phyloP scores from a whole-genome alignment of 441 rosid species.

The Pelargonium australe region DNA sequence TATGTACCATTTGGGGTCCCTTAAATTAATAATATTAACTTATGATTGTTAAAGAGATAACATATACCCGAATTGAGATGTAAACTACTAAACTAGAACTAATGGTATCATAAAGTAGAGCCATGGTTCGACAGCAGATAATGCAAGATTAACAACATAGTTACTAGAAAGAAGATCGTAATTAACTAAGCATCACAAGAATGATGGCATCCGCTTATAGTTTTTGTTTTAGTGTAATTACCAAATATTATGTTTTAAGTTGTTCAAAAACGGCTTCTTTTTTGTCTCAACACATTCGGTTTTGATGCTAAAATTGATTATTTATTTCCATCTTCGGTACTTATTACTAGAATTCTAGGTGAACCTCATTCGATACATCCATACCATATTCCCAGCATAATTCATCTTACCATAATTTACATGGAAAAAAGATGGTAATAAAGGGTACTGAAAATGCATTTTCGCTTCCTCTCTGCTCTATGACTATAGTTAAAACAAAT shows the following conservation, averaged over 20 bases:
- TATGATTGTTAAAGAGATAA: background rate
- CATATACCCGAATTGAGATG: too few relatives aligned
- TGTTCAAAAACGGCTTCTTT: background rate
- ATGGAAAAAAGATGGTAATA: too few relatives aligned
- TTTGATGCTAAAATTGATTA: background rate
- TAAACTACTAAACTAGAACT: background rate
- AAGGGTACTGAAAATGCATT: too few relatives aligned
- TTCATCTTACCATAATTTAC: too few relatives aligned
- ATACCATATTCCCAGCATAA: too few relatives aligned
- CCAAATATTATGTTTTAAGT: too few relatives aligned
- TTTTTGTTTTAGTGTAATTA: background rate
- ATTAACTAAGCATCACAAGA: background rate
- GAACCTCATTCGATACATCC: too few relatives aligned
- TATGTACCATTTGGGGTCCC: background rate
- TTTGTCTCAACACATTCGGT: background rate
- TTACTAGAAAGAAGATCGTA: background rate
- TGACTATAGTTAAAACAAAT: too few relatives aligned
- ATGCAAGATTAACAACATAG: background rate
- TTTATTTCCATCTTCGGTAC: background rate
- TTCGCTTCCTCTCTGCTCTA: too few relatives aligned
- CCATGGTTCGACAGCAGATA: background rate
- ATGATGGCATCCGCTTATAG: background rate
- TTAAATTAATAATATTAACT: background rate
- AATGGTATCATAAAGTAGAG: background rate
- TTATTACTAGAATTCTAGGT: too few relatives aligned